Base-by-base conservation (phyloP, 805 yeast species). In the Lipomyces oligophaga region DNA sequence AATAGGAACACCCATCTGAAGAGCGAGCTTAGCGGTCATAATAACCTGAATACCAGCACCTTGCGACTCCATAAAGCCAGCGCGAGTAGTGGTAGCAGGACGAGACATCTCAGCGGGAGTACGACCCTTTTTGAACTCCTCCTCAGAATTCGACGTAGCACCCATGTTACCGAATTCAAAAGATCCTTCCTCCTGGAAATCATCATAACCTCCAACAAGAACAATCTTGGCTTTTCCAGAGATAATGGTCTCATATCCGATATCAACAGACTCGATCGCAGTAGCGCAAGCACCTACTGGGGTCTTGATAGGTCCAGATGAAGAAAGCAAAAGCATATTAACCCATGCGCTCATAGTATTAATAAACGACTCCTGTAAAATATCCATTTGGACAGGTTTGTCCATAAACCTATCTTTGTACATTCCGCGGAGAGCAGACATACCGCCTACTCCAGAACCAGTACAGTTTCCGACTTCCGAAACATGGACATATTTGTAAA, bases 371-470 rank as follows among this genome's bases (percentile, higher is more conserved):
- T 93, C 99, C 73, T 90, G 98, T 60, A 93, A 76, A 59, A 93
- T 84, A 72, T 93, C 99, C 67, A 86, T 93, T 75, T 94, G 98
- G 45, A 89, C 96, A 45, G 96, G 96, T 70, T 76, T 76, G 67
- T 93, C 99, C 60, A 79, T 73, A 74, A 77, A 93, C 73, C 99
- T 82, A 65, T 90, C 96, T 70, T 78, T 88, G 77, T 88, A 93
- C 97, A 93, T 93, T 61, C 96, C 97, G 69, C 94, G 85, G 65
- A 93, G 73, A 43, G 99, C 98, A 60, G 84, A 68, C 62, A 90
- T 94, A 83, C 99, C 99, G 72, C 99, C 99, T 95, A 93, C 90
- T 80, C 99, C 99, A 47, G 97, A 88, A 75, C 99, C 99, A 39
- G 96, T 84, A 78, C 97, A 89, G 79, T 90, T 94, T 75, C 98